These are phyloP conservation scores for Flaveria robusta DNA, from an alignment of 129 eudicot species.

Conservation along the genomic window DNA sequence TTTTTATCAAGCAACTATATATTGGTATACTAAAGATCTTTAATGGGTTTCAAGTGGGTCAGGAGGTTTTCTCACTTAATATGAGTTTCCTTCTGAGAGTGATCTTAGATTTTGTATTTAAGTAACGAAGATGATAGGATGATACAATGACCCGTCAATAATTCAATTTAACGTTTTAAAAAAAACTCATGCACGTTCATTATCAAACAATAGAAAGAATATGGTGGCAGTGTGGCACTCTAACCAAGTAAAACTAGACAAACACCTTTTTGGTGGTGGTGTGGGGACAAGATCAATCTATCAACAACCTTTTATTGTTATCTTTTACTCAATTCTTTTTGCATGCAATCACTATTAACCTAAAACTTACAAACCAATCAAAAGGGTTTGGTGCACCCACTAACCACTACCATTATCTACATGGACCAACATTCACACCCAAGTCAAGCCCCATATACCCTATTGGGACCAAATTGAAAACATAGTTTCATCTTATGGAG, in stretches of 20 bases:
- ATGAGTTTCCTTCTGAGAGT: too few relatives aligned
- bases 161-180: too few relatives aligned
- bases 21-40: too few relatives aligned
- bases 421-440: background rate
- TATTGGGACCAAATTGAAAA: background rate
- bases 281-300: background rate
- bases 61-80: too few relatives aligned
- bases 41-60: too few relatives aligned
- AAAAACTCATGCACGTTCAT: background rate
- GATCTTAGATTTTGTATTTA: too few relatives aligned
- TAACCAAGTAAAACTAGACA: background rate
- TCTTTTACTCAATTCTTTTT: slow-evolving; percentile 12
- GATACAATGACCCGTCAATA: too few relatives aligned
- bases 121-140: too few relatives aligned
- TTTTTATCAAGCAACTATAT: too few relatives aligned
- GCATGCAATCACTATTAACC: slow-evolving; percentile 19
- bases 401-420: slow-evolving; percentile 15
- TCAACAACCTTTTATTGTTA: background rate
- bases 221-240: background rate
- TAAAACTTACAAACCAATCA: slow-evolving; percentile 28
- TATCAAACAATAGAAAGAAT: background rate
- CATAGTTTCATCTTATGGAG: background rate
- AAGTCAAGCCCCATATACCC: background rate
- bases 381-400: slow-evolving; percentile 39
- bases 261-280: slow-evolving; percentile 2